phyloP scores from a whole-genome alignment of 2,329 filamentous ascomycete species.

The Drechslerella stenobrocha region DNA sequence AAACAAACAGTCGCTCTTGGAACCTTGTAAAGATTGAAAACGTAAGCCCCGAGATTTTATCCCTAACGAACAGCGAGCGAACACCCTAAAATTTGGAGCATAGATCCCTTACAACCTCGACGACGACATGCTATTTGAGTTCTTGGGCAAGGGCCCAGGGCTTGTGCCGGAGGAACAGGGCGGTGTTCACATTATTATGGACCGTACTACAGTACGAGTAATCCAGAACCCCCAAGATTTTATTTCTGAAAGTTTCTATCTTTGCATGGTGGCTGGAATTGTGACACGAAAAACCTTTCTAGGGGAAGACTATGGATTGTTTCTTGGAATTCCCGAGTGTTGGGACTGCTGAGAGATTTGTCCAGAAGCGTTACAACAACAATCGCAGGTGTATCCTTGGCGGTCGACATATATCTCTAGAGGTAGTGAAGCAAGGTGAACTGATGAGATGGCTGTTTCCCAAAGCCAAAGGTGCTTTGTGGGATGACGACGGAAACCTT shows the following conservation, averaged over 20 bases:
- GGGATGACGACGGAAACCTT: slow-evolving; percentile 57
- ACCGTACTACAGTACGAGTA: slow-evolving; percentile 56
- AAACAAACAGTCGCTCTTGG: slow-evolving; percentile 7
- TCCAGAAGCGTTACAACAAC: slow-evolving; percentile 51
- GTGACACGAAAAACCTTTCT: slow-evolving; percentile 54
- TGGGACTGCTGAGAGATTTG: slow-evolving; percentile 61
- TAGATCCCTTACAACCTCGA: slow-evolving; percentile 47
- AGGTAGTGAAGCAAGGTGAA: slow-evolving; percentile 62
- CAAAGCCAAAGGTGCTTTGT: slow-evolving; percentile 62
- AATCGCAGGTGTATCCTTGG: slow-evolving; percentile 59
- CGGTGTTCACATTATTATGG: slow-evolving; percentile 66
- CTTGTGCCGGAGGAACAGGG: slow-evolving; percentile 61
- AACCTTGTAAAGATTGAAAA: slow-evolving; percentile 48
- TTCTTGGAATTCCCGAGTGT: slow-evolving; percentile 64
- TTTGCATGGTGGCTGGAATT: not conserved
- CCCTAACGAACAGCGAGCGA: too few species aligned
- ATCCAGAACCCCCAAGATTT: slow-evolving; percentile 11
- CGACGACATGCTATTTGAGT: slow-evolving; percentile 59
- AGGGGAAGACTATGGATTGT: slow-evolving; percentile 66
- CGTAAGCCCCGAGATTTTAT: slow-evolving; percentile 2
- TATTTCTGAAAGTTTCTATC: not conserved
- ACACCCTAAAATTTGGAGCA: not conserved
- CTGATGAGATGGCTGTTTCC: slow-evolving; percentile 69
- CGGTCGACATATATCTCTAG: slow-evolving; percentile 63
- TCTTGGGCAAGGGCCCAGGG: slow-evolving; percentile 64